These are phyloP conservation scores for Hordeum marinum DNA, from an alignment of 176 grass and related monocot genomes.

Conservation along the genomic window DNA sequence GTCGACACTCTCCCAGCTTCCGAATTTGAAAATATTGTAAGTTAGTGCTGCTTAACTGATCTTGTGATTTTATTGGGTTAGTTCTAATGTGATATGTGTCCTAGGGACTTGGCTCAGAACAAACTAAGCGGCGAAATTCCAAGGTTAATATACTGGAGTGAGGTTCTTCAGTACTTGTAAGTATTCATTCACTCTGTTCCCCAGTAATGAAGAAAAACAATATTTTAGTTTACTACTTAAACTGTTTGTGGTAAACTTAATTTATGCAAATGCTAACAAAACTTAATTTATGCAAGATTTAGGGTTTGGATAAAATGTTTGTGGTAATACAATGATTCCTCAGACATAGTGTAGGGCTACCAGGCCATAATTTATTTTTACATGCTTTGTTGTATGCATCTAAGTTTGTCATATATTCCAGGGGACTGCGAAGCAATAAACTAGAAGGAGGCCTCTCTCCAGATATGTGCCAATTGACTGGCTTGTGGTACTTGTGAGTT, in stretches of 20 bases:
- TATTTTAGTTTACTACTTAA: background rate
- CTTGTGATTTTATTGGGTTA: background rate
- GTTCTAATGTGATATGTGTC: background rate
- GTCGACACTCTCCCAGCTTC: constrained; percentile 88
- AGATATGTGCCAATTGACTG: constrained; percentile 94
- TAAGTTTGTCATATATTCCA: constrained; percentile 31
- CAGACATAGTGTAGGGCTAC: background rate
- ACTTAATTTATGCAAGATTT: background rate
- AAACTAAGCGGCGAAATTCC: constrained; percentile 87
- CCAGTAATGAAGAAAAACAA: background rate
- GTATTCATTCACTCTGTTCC: constrained; percentile 10
- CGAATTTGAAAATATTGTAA: constrained; percentile 93
- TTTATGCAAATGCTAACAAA: constrained; percentile 10
- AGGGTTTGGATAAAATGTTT: background rate
- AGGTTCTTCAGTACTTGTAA: constrained; percentile 96
- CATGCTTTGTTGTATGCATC: background rate
- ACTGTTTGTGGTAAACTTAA: too few relatives aligned
- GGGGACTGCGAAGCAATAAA: constrained; percentile 80
- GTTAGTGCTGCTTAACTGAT: background rate
- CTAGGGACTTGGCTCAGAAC: constrained; percentile 92
- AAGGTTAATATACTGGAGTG: constrained; percentile 97
- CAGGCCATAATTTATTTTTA: background rate
- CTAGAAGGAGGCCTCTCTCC: constrained; percentile 82
- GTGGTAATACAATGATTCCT: background rate
- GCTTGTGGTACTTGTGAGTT: constrained; percentile 98